A percentile compares a stretch with the other conserved stretches of the same genome.
Evolutionary conservation across 2,329 filamentous ascomycete genomes (phyloP).

Genomic region (Claviceps sp.): DNA sequence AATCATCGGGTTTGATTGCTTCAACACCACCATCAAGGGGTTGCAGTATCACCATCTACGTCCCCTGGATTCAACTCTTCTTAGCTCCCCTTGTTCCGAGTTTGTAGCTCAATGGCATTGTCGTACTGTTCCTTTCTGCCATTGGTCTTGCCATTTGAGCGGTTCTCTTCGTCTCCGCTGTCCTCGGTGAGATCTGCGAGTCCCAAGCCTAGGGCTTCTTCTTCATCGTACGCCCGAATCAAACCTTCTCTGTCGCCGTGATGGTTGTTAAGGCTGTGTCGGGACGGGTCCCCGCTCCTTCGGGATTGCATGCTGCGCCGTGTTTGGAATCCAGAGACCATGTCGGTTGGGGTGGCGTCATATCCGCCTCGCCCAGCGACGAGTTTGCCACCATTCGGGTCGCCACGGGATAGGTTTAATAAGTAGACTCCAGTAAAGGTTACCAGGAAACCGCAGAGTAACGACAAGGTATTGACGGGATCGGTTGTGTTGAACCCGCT

Average conservation of each 20-base stretch:
- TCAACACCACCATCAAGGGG: not conserved
- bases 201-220: slow-evolving; percentile 60
- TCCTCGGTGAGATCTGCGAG: slow-evolving; percentile 70
- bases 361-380: slow-evolving; percentile 48
- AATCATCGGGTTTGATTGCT: not conserved
- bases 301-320: slow-evolving; percentile 86
- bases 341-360: slow-evolving; percentile 82
- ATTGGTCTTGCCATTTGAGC: slow-evolving; percentile 26
- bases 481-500: slow-evolving; percentile 92
- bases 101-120: slow-evolving; percentile 37
- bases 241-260: slow-evolving; percentile 65
- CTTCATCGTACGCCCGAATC: slow-evolving; percentile 81
- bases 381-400: slow-evolving; percentile 65
- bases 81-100: slow-evolving; percentile 31
- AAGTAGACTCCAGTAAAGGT: slow-evolving; percentile 95
- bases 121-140: slow-evolving; percentile 28
- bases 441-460: slow-evolving; percentile 83
- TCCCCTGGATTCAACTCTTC: slow-evolving; percentile 18
- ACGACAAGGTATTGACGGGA: slow-evolving; percentile 78
- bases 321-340: slow-evolving; percentile 78
- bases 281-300: slow-evolving; percentile 53
- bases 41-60: slow-evolving; percentile 7
- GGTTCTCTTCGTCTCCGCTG: slow-evolving; percentile 47
- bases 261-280: slow-evolving; percentile 51
- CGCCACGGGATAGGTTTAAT: slow-evolving; percentile 84